phyloP scores from a whole-genome alignment of 352 stramenopile genomes.

The Hyaloperonospora brassicae region DNA sequence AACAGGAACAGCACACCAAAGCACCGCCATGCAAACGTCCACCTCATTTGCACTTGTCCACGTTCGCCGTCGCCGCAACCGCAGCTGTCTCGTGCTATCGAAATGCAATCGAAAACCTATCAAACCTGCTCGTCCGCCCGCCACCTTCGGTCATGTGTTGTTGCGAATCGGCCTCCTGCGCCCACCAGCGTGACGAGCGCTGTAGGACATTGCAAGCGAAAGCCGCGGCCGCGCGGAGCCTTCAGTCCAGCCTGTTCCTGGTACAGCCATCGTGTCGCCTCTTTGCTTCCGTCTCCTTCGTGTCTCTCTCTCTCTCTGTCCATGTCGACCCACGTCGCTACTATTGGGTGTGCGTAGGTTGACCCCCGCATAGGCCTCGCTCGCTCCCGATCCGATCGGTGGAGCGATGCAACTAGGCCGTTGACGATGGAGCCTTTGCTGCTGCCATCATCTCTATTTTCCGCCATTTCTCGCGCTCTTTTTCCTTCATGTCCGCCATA shows the following conservation, averaged over 20 bases:
- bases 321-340: too few species aligned
- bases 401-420: slow-evolving; percentile 24
- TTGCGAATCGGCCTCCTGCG: slow-evolving; percentile 4
- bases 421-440: slow-evolving; percentile 48
- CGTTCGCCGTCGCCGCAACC: not conserved
- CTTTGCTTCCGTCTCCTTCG: too few species aligned
- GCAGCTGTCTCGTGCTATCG: slow-evolving; percentile 10
- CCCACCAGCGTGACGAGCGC: too few species aligned
- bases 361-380: slow-evolving; percentile 16
- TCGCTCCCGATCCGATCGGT: slow-evolving; percentile 9
- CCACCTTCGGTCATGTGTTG: slow-evolving; percentile 15
- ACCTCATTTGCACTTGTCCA: slow-evolving; percentile 15
- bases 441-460: slow-evolving; percentile 89
- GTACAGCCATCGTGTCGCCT: too few species aligned
- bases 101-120: slow-evolving; percentile 34
- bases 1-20: too few species aligned
- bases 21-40: not conserved
- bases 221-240: too few species aligned
- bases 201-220: too few species aligned
- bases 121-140: slow-evolving; percentile 16
- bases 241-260: too few species aligned
- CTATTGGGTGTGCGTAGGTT: not conserved
- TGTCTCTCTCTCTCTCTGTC: too few species aligned
- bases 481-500: slow-evolving; percentile 59
- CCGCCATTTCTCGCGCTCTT: slow-evolving; percentile 87